Evolutionary conservation across 139 green algal species (phyloP).

Genomic region (Edaphochlamys debaryana): DNA sequence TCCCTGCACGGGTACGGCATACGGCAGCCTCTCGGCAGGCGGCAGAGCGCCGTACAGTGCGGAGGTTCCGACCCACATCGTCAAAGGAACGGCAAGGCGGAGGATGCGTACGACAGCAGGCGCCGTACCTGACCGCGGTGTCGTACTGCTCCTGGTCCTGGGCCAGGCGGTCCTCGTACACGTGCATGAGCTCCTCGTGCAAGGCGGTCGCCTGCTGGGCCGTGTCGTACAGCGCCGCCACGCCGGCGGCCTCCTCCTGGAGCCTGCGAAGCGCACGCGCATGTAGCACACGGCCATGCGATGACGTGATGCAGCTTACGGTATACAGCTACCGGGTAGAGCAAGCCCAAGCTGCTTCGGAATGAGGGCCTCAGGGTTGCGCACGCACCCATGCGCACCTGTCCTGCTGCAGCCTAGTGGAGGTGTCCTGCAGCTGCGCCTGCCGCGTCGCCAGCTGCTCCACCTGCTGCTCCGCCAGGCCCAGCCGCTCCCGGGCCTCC

Average conservation of each 20-base stretch:
- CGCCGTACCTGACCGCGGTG: too few species aligned
- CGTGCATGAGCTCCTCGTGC: conserved; percentile 13
- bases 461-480: not conserved
- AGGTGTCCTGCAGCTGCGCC: not conserved
- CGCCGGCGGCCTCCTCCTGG: conserved; percentile 17
- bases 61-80: too few species aligned
- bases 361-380: too few species aligned
- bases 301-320: not conserved
- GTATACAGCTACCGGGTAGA: too few species aligned
- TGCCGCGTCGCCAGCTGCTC: conserved; percentile 15
- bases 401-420: conserved; percentile 3
- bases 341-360: too few species aligned
- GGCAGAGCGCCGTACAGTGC: too few species aligned
- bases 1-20: not conserved
- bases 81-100: not conserved
- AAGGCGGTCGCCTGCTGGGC: not conserved
- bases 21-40: too few species aligned
- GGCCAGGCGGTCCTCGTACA: conserved; percentile 27
- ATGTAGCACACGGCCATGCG: not conserved
- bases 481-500: conserved; percentile 2
- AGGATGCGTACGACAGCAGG: too few species aligned
- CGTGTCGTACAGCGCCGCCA: not conserved
- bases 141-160: conserved; percentile 15
- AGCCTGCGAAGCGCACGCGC: not conserved
- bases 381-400: too few species aligned